Base-by-base conservation (phyloP, 2,329 filamentous ascomycete species). In the Diaporthe citriasiana region DNA sequence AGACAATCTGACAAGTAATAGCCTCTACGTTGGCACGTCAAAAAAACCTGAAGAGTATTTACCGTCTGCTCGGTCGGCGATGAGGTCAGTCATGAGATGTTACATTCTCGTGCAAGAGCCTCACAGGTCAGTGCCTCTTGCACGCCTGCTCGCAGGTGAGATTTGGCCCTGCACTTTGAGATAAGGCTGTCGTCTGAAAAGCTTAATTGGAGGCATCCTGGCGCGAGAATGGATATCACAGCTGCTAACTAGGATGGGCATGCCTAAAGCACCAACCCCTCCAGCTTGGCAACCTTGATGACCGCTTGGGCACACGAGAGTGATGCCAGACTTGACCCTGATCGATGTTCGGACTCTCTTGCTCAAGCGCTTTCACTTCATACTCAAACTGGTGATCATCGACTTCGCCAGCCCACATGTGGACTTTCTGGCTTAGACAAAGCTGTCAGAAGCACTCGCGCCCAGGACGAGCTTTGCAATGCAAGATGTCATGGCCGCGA, bases 261-360 rank as follows among this genome's bases (percentile, higher is more conserved):
- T 38, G 63, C 63, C 45, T 33, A 50, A 35, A 68, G 47, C 45
- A 51, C 63, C 63, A 13, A 65, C 63, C 63, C 63, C 63, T 66
- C 63, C 42, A 40, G 45, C 63, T 66, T 66, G 63, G 63, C 63
- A 66, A 66, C 63, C 4, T 66, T 51, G 30, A 51, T 27, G 30
- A n/a, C 30, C 27, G 30, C 63, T 38, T 25, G 30, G 22, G 63
- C 42, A 66, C 22, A 38, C 47, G 30, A 66, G 22, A 10, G 45
- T 51, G 22, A 51, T 47, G 33, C 35, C 63, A 66, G 25, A 38
- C 22, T 22, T 38, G 9, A 66, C 63, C 19, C 30, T 25, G 5
- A n/a, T n/a, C 15, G 13, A n/a, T 33, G 40, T 38, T 51, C n/a
- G 50, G 45, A 19, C 22, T 15, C 33, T n/a, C 8, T 51, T 38